Evolutionary conservation across 106 monocot species (phyloP), one percentile per base, ranked within the genome.

Genomic region (Dendrobium officinale): DNA sequence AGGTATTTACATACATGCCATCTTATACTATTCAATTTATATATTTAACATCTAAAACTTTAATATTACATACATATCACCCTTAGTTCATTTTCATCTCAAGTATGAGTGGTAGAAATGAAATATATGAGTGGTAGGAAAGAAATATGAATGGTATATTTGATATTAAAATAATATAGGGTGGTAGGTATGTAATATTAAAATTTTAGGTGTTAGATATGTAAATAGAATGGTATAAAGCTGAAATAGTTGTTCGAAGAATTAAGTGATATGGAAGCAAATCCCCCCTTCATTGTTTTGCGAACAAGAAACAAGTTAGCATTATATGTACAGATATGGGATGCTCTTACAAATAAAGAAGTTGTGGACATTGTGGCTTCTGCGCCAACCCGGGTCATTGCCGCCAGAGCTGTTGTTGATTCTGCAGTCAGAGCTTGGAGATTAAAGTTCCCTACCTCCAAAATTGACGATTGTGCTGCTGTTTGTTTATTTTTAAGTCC

Each of bases 321-420:
- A 22, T 22, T 61, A 4, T 22, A 22, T 8, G 8, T 19, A 4
- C 80, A 91, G 91, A 73, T 91, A 13, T 92, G 91, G 91, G 91
- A 92, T 87, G 91, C 85, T 37, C 81, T 92, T 54, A 85, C 91
- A 42, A 92, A 89, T 74, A 83, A 89, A 79, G 91, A 92, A 82
- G 91, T 87, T 4, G 83, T 92, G 4, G 85, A 92, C 44, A 85
- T 92, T 0, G 78, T 92, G 6, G 81, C 91, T 59, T 85, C 87
- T 8, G 91, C 91, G 22, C 91, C 88, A 6, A 84, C 79, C 48
- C 85, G 83, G 16, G 75, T 83, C 41, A 89, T 85, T 7, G 89
- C 91, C 56, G 88, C 91, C 2, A 85, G 87, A 80, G 83, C 85
- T 70, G 26, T 92, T 2, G 87, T 92, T 43, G 89, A 89, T 58